These are phyloP conservation scores for Omphalea diandra DNA, from an alignment of 441 rosid genomes.

Conservation along the genomic window DNA sequence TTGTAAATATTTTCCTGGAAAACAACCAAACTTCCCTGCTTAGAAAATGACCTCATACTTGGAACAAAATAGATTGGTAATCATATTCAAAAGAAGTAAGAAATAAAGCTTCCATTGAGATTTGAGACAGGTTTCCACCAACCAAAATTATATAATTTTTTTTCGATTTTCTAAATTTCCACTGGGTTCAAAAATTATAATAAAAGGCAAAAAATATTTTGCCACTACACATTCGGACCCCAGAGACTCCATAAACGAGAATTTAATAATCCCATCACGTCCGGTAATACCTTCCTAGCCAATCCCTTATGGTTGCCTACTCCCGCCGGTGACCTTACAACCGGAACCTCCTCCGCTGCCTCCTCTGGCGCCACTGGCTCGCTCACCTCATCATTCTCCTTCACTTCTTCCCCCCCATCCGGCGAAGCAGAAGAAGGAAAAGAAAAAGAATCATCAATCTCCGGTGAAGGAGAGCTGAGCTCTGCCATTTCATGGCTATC, in stretches of 20 bases:
- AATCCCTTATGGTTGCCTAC: constrained; percentile 52
- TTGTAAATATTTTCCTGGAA: constrained; percentile 2
- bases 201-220: not conserved
- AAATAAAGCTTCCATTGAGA: not conserved
- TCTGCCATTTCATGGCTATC: constrained; percentile 6
- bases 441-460: too few relatives aligned
- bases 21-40: not conserved
- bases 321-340: constrained; percentile 22
- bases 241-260: constrained; percentile 89
- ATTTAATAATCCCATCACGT: constrained; percentile 73
- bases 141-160: constrained; percentile 1
- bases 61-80: not conserved
- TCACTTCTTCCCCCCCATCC: constrained; percentile 19
- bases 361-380: not conserved
- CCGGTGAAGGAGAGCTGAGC: too few relatives aligned
- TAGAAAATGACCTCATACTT: constrained; percentile 19
- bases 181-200: constrained; percentile 6
- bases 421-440: too few relatives aligned
- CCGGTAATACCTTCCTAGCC: constrained; percentile 93
- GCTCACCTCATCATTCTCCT: not conserved
- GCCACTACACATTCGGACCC: constrained; percentile 73
- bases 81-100: not conserved
- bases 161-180: constrained; percentile 2
- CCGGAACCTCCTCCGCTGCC: constrained; percentile 17
- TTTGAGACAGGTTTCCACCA: not conserved